Conservation (phyloP, 2,329 filamentous ascomycete genomes). For the Xylaria digitata region DNA sequence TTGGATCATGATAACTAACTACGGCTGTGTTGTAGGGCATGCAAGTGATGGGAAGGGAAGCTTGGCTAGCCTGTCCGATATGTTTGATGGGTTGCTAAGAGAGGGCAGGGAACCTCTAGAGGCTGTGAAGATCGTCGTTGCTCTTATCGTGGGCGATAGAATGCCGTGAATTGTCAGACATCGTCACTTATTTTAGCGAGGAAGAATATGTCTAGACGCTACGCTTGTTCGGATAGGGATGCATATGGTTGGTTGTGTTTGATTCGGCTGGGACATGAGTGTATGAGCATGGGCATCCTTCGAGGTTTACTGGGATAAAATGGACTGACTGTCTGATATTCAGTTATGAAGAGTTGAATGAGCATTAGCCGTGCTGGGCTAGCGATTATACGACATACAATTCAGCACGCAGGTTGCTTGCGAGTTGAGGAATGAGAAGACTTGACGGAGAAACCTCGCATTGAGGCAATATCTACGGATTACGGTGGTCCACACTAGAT, state of each 20-base stretch:
- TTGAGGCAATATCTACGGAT: background rate
- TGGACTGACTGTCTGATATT: background rate
- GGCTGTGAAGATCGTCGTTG: constrained; percentile 69
- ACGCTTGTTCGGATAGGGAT: background rate
- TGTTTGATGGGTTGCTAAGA: constrained; percentile 70
- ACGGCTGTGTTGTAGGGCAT: constrained; percentile 62
- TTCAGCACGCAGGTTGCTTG: too few species aligned
- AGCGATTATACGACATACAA: too few species aligned
- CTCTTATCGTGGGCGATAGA: constrained; percentile 65
- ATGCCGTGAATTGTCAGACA: constrained; percentile 5
- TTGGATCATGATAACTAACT: background rate
- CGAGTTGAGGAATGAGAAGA: too few species aligned
- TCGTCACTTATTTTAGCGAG: background rate
- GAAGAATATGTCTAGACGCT: background rate
- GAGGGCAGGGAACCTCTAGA: constrained; percentile 65
- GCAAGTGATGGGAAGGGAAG: constrained; percentile 66
- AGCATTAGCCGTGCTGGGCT: too few species aligned
- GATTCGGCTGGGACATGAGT: background rate
- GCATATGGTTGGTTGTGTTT: background rate
- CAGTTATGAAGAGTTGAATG: background rate
- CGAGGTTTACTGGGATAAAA: background rate
- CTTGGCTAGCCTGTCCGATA: constrained; percentile 66
- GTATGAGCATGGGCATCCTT: constrained; percentile 5
- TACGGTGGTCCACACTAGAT: background rate
- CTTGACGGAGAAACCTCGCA: too few species aligned